Evolutionary conservation across 164 flowering plant genomes (phyloP).

Genomic region (Cinnamomum chago): DNA sequence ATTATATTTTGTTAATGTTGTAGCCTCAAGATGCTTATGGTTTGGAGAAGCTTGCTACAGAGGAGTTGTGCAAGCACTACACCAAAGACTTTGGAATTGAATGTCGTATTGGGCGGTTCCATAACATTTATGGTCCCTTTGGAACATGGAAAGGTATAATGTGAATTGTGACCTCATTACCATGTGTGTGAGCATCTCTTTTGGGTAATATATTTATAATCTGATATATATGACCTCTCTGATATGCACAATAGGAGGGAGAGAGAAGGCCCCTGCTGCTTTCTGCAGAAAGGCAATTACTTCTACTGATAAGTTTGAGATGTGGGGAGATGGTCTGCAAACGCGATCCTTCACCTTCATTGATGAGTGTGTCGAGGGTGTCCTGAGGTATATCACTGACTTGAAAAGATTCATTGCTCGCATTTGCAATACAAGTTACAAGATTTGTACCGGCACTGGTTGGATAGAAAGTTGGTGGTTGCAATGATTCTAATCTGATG

Average conservation of each 20-base stretch:
- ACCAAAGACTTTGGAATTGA: constrained; percentile 95
- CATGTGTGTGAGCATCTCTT: background rate
- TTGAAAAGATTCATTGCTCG: background rate
- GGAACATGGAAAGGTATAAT: constrained; percentile 96
- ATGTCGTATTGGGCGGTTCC: constrained; percentile 95
- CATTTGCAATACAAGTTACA: background rate
- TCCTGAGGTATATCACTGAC: constrained; percentile 53
- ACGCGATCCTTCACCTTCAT: constrained; percentile 97
- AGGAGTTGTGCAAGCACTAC: constrained; percentile 97
- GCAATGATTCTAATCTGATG: background rate
- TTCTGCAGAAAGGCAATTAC: constrained; percentile 91
- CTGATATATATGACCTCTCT: constrained; percentile 7
- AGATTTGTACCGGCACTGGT: background rate
- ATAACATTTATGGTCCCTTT: constrained; percentile 95
- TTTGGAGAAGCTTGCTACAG: constrained; percentile 92
- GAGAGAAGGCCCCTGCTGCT: constrained; percentile 99
- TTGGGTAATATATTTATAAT: background rate
- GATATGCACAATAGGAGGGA: constrained; percentile 53
- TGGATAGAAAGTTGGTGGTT: background rate
- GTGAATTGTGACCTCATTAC: background rate
- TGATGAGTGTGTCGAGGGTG: constrained; percentile 98
- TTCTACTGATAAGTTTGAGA: constrained; percentile 85
- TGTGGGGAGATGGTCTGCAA: constrained; percentile 99
- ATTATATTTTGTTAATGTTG: constrained; percentile 3
- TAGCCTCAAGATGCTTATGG: constrained; percentile 99